phyloP scores from a whole-genome alignment of 306 rosid genomes.

The Malus orientalis region DNA sequence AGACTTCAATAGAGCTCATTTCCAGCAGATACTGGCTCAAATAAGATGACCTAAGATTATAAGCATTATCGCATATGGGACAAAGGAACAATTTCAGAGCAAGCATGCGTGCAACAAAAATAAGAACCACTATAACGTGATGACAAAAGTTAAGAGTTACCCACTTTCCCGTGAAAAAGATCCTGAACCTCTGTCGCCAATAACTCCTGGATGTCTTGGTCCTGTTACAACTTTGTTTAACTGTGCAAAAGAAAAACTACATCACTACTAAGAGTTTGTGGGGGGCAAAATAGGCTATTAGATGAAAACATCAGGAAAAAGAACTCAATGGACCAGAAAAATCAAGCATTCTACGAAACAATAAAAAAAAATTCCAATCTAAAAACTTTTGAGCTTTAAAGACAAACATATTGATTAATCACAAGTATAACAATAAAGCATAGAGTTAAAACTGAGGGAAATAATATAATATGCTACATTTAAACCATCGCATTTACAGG shows the following conservation, averaged over 20 bases:
- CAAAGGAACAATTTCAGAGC: not conserved
- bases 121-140: not conserved
- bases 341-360: not conserved
- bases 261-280: not conserved
- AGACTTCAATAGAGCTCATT: not conserved
- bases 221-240: slow-evolving; percentile 92
- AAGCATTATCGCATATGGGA: not conserved
- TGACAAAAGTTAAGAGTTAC: slow-evolving; percentile 11
- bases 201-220: slow-evolving; percentile 83
- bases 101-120: not conserved
- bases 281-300: not conserved
- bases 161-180: slow-evolving; percentile 84
- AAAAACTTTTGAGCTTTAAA: not conserved
- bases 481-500: not conserved
- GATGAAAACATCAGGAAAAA: not conserved
- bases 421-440: not conserved
- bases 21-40: not conserved
- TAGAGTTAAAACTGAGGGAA: not conserved
- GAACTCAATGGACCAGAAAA: not conserved
- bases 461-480: not conserved
- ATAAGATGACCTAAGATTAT: not conserved
- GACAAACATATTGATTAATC: not conserved
- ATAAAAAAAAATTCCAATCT: not conserved
- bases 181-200: slow-evolving; percentile 89
- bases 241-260: slow-evolving; percentile 32